Evolutionary conservation across 352 stramenopile species (phyloP), one percentile per base, ranked within the genome.

Genomic region (Blastocystis sp.): DNA sequence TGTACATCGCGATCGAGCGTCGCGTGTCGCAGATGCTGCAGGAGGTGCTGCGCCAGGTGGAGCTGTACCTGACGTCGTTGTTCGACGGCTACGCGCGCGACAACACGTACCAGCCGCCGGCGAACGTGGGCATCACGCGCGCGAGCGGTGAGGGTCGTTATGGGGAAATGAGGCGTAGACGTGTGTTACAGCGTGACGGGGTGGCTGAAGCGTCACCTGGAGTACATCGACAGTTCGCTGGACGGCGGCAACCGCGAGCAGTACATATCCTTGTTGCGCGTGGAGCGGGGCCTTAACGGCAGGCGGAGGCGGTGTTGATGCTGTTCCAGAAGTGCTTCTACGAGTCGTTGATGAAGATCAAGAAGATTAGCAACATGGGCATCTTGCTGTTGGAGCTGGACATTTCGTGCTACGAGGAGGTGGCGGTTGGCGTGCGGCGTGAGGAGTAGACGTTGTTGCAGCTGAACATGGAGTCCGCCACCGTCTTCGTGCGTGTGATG

Each of bases 321-420:
- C 26, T 55, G 31, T 80, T 89, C 63, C 67, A 89, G 35, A 74
- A 79, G 19, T 63, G 60, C 66, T 89, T 89, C 67, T 80, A 80
- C 37, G 79, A 76, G 41, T 63, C 67, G 26, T 26, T 89, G 19
- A 37, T 79, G 45, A 89, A 89, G 79, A 61, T 80, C n/a, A 89
- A 89, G 37, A 89, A 89, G 29, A 65, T 89, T 4, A 89, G 79
- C 50, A 89, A 80, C n/a, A 89, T 33, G 16, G 79, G 79, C 16
- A 77, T 89, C 62, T 62, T 89, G 1, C 60, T 89, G 35, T 13
- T 89, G 31, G 79, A 89, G 41, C 79, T 89, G 29, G 79, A 89
- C 45, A 77, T 89, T 21, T 26, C 29, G 16, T 80, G 67, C 39
- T 89, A 89, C 66, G 79, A 89, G 41, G 79, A 89, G 33, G 74